These are phyloP conservation scores for Crucihimalaya himalaica DNA, from an alignment of 345 rosid species.

Conservation along the genomic window DNA sequence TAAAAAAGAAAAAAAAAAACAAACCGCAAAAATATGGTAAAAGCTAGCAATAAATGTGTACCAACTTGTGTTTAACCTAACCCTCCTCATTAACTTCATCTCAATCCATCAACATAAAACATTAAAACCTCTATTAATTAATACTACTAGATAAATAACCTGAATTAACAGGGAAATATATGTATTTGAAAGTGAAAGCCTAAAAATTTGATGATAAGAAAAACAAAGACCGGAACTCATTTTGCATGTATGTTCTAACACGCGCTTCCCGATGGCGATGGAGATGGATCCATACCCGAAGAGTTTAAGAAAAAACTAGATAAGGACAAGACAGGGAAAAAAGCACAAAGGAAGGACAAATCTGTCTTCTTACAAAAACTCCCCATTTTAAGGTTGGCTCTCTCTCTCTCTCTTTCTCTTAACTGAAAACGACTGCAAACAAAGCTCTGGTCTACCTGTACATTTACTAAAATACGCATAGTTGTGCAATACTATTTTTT, in stretches of 20 bases:
- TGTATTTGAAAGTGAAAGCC: too few relatives aligned
- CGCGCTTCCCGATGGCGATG: background rate
- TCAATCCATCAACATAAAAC: slow-evolving; percentile 18
- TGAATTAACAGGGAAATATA: too few relatives aligned
- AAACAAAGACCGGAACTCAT: too few relatives aligned
- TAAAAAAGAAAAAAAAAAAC: background rate
- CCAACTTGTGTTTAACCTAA: slow-evolving; percentile 19
- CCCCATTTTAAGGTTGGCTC: slow-evolving; percentile 27
- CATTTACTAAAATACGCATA: slow-evolving; percentile 17
- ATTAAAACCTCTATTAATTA: too few relatives aligned
- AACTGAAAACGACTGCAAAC: slow-evolving; percentile 34
- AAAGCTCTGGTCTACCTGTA: slow-evolving; percentile 24
- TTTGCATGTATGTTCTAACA: too few relatives aligned
- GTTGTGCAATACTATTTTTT: background rate
- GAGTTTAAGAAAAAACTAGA: background rate
- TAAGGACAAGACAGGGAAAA: background rate
- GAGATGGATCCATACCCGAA: background rate
- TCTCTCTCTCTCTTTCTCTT: background rate
- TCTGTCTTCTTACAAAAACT: background rate
- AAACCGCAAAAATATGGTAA: slow-evolving; percentile 20
- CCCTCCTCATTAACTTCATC: slow-evolving; percentile 13
- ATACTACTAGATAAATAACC: too few relatives aligned
- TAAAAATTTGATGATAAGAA: too few relatives aligned
- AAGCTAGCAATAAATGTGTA: slow-evolving; percentile 22
- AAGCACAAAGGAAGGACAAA: slow-evolving; percentile 2